These are phyloP conservation scores for Ehretia macrophylla DNA, from an alignment of 257 asterid genomes.

Conservation along the genomic window DNA sequence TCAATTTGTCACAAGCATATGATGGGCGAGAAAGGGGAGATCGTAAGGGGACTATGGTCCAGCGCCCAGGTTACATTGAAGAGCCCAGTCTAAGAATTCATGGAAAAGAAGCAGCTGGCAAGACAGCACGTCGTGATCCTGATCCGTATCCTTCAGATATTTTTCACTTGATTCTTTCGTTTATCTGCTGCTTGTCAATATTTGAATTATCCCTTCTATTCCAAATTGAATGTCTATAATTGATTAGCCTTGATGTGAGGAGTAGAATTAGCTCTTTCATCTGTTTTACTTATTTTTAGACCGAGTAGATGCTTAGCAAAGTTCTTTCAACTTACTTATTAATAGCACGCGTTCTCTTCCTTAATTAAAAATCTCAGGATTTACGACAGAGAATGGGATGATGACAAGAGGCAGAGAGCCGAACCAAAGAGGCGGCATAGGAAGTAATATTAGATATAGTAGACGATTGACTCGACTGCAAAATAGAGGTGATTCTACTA, in stretches of 20 bases:
- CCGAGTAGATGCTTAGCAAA: too few relatives aligned
- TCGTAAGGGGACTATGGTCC: constrained; percentile 62
- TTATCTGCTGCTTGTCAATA: background rate
- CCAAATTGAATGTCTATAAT: too few relatives aligned
- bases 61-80: constrained; percentile 69
- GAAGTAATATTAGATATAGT: constrained; percentile 28
- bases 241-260: too few relatives aligned
- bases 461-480: too few relatives aligned
- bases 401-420: constrained; percentile 93
- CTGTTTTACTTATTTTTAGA: too few relatives aligned
- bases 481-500: background rate
- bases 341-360: constrained; percentile 17
- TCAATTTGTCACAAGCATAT: constrained; percentile 49
- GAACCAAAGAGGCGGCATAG: constrained; percentile 93
- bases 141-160: constrained; percentile 78
- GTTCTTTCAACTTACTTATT: too few relatives aligned
- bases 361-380: constrained; percentile 46
- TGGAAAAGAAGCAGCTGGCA: constrained; percentile 70
- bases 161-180: background rate
- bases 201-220: background rate
- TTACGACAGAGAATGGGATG: constrained; percentile 97
- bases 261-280: too few relatives aligned
- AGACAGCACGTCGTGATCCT: constrained; percentile 72
- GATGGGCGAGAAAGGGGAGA: constrained; percentile 87
- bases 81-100: constrained; percentile 76